Evolutionary conservation across 1,284 basidiomycete genomes (phyloP), one percentile per base, ranked within the genome.

Genomic region (Papiliotrema flavescens): DNA sequence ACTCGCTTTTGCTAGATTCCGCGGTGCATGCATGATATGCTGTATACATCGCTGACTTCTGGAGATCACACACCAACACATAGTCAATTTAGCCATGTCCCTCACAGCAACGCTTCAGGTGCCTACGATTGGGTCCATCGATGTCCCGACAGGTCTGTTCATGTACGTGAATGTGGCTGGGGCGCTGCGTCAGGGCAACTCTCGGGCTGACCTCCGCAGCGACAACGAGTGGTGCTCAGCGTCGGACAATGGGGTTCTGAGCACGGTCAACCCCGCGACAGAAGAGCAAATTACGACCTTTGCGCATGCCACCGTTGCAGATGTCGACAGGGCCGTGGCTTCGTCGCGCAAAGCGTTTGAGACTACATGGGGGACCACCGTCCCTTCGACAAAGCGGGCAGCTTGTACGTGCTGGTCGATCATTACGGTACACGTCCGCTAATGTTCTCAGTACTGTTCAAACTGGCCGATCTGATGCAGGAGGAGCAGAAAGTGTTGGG

Each of bases 391-490:
- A 53, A 85, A 92, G 75, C 84, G 94, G 50, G 85, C 89, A 26
- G 82, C 82, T 55, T 36, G 62, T 65, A 46, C 51, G 65, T 56
- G 2, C 8, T 9, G n/a, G n/a, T n/a, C n/a, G n/a, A n/a, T 22
- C 23, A n/a, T 48, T 6, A 8, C 17, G 36, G 23, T 13, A 14
- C 15, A 17, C 23, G 11, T 40, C 41, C 23, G 39, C 34, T 19
- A 34, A 9, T 9, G n/a, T 26, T 47, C 22, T 9, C 39, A 62
- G 64, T 93, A 43, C 77, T 96, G 44, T 83, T 87, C 78, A 89
- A 87, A 71, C 84, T 97, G 41, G 95, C 94, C 40, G 91, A 96
- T 72, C 81, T 95, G 60, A 90, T 98, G 62, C 94, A 98, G 76
- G 81, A 86, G 62, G 86, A 96, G 73, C 80, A 83, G 20, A 61